Base-by-base conservation (phyloP, 345 rosid species). In the Gynandropsis gynandra region DNA sequence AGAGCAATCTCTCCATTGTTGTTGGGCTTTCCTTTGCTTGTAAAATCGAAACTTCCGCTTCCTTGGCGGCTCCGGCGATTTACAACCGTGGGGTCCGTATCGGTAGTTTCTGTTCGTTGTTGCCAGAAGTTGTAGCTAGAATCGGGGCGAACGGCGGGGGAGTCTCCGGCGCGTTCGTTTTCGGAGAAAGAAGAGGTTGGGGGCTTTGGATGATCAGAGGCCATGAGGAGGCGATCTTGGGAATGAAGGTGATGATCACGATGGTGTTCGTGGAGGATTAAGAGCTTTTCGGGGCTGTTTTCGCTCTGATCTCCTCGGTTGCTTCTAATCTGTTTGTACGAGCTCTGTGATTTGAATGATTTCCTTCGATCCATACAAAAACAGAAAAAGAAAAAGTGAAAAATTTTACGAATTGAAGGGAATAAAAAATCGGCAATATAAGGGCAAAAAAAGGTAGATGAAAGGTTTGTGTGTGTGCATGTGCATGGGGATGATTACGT, bases 1-100 rank as follows among this genome's bases (percentile, higher is more conserved):
- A 92, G 61, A 0, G 87, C 63, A 44, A 87, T 70, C 51, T 90
- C 95, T 1, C 71, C 79, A 1, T 0, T 16, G 1, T 8, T 11
- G 50, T 7, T 45, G 43, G 63, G 33, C 67, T 71, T n/a, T 11
- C 14, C 14, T 31, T 35, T 36, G 4, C 21, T 47, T 36, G 50
- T 42, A 50, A 50, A 60, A 63, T 62, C 74, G 15, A 69, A 71
- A 58, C 74, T 60, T 1, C 21, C 62, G 16, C 45, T 43, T 45
- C 52, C 47, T 37, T 18, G 44, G 21, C 1, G 36, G 58, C 6
- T 7, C 12, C 4, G n/a, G 13, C 29, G 35, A 38, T 1, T 16
- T 36, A 15, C 10, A 8, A 7, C 5, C 0, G 51, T 45, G 8
- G 42, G 66, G 7, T 31, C 27, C 29, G 5, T 5, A 24, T 5